Percentiles rank a stretch among this genome's conserved stretches.
These are phyloP conservation scores for Sporothrix phasma DNA, from an alignment of 2,329 filamentous ascomycete species.

Conservation along the genomic window DNA sequence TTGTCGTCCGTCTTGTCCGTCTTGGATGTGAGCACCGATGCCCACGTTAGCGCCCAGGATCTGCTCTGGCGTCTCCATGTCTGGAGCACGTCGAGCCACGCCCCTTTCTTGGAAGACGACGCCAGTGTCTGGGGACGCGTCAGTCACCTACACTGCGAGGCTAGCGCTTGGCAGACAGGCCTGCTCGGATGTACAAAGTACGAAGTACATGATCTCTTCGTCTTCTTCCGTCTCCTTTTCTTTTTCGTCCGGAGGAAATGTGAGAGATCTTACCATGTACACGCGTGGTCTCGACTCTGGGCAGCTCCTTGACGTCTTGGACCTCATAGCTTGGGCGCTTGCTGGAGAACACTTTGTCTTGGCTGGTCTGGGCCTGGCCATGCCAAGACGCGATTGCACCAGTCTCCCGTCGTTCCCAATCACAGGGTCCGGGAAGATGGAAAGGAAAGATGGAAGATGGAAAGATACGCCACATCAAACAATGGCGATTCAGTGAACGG, in stretches of 20 bases:
- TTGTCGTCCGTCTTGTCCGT: background rate
- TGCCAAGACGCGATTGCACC: slow-evolving; percentile 10
- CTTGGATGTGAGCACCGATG: background rate
- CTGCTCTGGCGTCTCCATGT: too few relatives aligned
- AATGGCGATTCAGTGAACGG: too few relatives aligned
- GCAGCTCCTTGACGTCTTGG: too few relatives aligned
- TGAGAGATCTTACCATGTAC: too few relatives aligned
- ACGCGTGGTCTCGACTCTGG: too few relatives aligned
- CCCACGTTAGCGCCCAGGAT: background rate
- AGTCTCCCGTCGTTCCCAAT: slow-evolving; percentile 7
- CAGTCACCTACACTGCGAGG: background rate
- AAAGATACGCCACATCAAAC: too few relatives aligned
- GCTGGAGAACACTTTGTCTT: background rate
- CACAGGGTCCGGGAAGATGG: background rate
- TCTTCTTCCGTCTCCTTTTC: too few relatives aligned
- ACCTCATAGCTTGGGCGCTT: background rate
- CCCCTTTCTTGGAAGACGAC: background rate
- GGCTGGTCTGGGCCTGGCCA: slow-evolving; percentile 9
- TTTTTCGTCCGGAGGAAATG: too few relatives aligned
- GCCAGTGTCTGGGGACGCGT: slow-evolving; percentile 1
- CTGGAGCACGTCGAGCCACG: too few relatives aligned
- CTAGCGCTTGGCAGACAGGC: too few relatives aligned
- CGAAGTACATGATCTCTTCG: too few relatives aligned
- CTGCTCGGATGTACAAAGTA: too few relatives aligned
- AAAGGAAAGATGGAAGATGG: background rate